Evolutionary conservation across 345 rosid genomes (phyloP), one percentile per base, ranked within the genome.

Genomic region (Acer yangbiense): DNA sequence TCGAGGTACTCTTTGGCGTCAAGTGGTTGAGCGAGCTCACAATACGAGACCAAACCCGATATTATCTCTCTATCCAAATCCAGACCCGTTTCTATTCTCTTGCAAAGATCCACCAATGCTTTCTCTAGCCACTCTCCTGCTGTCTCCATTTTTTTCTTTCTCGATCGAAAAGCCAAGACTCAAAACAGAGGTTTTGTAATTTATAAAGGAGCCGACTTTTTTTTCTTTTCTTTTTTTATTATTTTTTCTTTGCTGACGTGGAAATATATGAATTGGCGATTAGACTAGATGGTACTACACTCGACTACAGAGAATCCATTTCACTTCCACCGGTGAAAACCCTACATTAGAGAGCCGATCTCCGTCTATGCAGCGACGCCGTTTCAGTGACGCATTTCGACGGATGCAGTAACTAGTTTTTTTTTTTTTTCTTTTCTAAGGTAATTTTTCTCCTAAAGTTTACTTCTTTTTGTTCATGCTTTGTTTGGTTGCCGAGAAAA

Each of bases 1-100:
- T 93, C 96, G 77, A 95, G 97, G 78, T 95, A 95, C 76, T 93
- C 99, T 80, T 93, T 92, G 77, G 99, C 98, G 74, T 95, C 99
- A 54, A 89, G 87, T 39, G 98, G 98, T 62, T 88, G 92, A 87
- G 98, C 98, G 39, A 93, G 83, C 48, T 93, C 96, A 83, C 99
- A 95, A 62, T 95, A 93, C 29, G 98, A 93, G 81, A 93, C 98
- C 18, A 93, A 79, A 50, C 97, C 98, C 61, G 99, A 92, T 77
- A 93, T 90, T 0, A 93, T 79, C 58, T 91, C 93, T 43, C 78
- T 54, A 76, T 93, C 98, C 75, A 87, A 88, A 86, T 88, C 95
- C 85, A 92, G 90, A 82, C 93, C 95, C 75, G 92, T 79, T 17
- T 90, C 88, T 5, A 78, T 73, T 80, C 83, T 83, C 79, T 80